Conservation (phyloP, 345 rosid species). For the Cardiospermum halicacabum region DNA sequence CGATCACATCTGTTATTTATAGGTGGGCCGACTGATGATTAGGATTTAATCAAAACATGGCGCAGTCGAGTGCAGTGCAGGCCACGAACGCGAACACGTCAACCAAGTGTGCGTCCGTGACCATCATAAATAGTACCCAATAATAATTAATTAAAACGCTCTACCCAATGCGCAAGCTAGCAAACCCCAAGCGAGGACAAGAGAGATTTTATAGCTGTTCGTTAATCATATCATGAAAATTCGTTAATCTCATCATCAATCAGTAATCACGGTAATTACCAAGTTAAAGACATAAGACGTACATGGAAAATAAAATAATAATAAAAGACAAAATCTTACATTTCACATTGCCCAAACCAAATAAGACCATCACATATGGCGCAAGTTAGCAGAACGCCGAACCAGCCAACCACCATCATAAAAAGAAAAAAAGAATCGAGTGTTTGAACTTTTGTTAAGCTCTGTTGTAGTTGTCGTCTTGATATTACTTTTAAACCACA, state of each 20-base stretch:
- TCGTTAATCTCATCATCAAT: slow-evolving; percentile 3
- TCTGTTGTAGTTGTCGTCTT: too few species aligned
- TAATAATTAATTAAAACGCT: background rate
- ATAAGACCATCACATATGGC: background rate
- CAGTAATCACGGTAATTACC: slow-evolving; percentile 1
- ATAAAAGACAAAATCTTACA: too few species aligned
- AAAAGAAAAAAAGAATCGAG: background rate
- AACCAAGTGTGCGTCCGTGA: background rate
- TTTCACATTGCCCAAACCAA: too few species aligned
- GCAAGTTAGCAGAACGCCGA: background rate
- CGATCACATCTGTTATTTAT: too few species aligned
- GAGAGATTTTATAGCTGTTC: background rate
- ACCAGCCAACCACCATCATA: background rate
- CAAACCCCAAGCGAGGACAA: background rate
- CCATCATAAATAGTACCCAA: background rate
- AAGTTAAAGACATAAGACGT: too few species aligned
- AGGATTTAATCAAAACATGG: too few species aligned
- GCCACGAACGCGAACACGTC: too few species aligned
- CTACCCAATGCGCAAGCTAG: background rate
- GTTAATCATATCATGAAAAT: background rate
- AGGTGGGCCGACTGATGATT: too few species aligned
- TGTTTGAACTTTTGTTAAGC: background rate
- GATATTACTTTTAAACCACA: too few species aligned
- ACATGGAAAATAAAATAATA: too few species aligned
- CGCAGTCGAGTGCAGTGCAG: too few species aligned